phyloP scores from a whole-genome alignment of 2,329 filamentous ascomycete species.

The Aspergillus awamori region DNA sequence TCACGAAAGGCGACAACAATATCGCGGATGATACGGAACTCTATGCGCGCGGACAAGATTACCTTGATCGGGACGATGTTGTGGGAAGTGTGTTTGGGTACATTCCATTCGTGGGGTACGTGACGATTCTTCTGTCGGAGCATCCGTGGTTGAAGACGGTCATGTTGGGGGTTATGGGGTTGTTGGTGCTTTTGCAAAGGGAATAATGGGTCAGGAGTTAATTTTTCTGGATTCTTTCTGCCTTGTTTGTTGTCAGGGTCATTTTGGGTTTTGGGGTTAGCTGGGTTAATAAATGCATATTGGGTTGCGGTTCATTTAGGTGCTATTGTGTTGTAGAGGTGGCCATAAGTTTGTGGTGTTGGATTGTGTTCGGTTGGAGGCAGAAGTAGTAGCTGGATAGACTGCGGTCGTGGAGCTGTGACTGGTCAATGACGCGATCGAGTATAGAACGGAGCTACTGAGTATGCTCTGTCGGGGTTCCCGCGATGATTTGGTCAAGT shows the following conservation, averaged over 20 bases:
- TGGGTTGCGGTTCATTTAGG: too few species aligned
- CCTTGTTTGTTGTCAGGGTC: not conserved
- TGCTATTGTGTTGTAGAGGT: too few species aligned
- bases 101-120: slow-evolving; percentile 93
- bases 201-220: slow-evolving; percentile 59
- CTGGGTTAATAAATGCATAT: too few species aligned
- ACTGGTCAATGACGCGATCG: too few species aligned
- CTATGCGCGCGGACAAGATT: slow-evolving; percentile 84
- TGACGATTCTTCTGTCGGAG: slow-evolving; percentile 93
- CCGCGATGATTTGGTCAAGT: too few species aligned
- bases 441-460: too few species aligned
- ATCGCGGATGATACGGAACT: slow-evolving; percentile 87
- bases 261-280: not conserved
- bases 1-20: slow-evolving; percentile 99
- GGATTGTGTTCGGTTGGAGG: too few species aligned
- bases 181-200: slow-evolving; percentile 88
- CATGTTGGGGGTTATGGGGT: slow-evolving; percentile 91
- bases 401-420: too few species aligned
- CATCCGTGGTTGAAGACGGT: slow-evolving; percentile 97
- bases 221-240: not conserved
- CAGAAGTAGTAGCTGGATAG: too few species aligned
- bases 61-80: slow-evolving; percentile 80
- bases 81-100: slow-evolving; percentile 91
- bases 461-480: too few species aligned
- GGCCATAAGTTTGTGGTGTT: too few species aligned